Evolutionary conservation across 371 early-diverging fungal species (phyloP).

Genomic region (Mucor ambiguus): DNA sequence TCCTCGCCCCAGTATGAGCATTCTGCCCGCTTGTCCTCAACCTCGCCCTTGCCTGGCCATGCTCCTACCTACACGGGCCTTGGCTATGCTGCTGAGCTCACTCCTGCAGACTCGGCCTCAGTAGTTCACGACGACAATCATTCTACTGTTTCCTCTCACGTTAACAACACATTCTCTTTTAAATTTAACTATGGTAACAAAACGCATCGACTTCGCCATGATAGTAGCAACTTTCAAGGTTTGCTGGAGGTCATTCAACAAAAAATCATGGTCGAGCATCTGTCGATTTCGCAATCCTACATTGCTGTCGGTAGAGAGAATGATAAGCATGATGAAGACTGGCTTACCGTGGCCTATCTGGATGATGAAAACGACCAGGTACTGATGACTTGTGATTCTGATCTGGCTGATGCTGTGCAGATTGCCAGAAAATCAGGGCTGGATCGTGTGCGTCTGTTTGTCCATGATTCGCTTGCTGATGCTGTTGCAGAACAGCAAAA

Average conservation of each 20-base stretch:
- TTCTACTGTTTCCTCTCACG: slow-evolving; percentile 30
- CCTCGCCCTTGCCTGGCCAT: slow-evolving; percentile 31
- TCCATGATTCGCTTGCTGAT: slow-evolving; percentile 34
- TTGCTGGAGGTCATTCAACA: slow-evolving; percentile 53
- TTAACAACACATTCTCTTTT: slow-evolving; percentile 64
- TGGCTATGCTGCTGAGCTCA: slow-evolving; percentile 41
- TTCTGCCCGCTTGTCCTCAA: neutral
- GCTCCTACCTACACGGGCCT: slow-evolving; percentile 27
- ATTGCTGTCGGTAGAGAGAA: slow-evolving; percentile 12
- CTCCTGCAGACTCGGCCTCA: slow-evolving; percentile 35
- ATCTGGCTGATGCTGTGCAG: slow-evolving; percentile 79
- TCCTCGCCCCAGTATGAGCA: slow-evolving; percentile 20
- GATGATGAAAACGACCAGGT: slow-evolving; percentile 91
- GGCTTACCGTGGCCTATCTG: slow-evolving; percentile 74
- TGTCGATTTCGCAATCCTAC: slow-evolving; percentile 33
- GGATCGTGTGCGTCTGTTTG: slow-evolving; percentile 72
- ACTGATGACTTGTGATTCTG: slow-evolving; percentile 71
- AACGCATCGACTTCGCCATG: slow-evolving; percentile 75
- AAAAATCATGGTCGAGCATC: slow-evolving; percentile 33
- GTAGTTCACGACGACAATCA: slow-evolving; percentile 34
- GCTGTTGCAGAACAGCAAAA: slow-evolving; percentile 15
- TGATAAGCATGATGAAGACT: slow-evolving; percentile 26
- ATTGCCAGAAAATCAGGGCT: slow-evolving; percentile 74
- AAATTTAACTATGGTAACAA: slow-evolving; percentile 72
- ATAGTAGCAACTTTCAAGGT: slow-evolving; percentile 47